phyloP scores from a whole-genome alignment of 2,329 filamentous ascomycete genomes.

The Fusarium verticillioides region DNA sequence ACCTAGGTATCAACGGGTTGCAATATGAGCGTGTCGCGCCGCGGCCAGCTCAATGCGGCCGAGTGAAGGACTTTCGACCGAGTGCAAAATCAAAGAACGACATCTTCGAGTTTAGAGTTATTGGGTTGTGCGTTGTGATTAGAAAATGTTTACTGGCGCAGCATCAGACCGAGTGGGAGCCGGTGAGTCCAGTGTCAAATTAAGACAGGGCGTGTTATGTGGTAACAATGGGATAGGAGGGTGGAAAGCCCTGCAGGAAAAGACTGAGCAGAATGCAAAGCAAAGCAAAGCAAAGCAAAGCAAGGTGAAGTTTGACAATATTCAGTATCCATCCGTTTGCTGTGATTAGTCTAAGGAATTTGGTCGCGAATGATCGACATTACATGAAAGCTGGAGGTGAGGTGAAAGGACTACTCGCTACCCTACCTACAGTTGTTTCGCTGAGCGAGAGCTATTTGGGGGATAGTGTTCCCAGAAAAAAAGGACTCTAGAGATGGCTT shows the following conservation, averaged over 20 bases:
- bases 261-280: conserved; percentile 5
- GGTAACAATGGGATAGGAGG: conserved; percentile 11
- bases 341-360: neutral
- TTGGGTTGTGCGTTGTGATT: neutral
- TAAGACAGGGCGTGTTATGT: conserved; percentile 4
- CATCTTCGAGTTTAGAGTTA: neutral
- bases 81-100: neutral
- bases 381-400: conserved; percentile 19
- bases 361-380: conserved; percentile 28
- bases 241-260: conserved; percentile 10
- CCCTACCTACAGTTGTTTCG: neutral
- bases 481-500: conserved; percentile 13
- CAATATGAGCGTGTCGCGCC: neutral
- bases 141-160: neutral
- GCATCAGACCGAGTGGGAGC: neutral
- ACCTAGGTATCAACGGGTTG: neutral
- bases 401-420: conserved; percentile 10
- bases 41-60: conserved; percentile 22
- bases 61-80: conserved; percentile 7
- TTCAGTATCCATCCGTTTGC: neutral
- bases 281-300: conserved; percentile 6
- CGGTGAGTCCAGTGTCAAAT: conserved; percentile 4
- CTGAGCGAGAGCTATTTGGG: conserved; percentile 9
- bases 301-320: conserved; percentile 14
- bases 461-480: conserved; percentile 5